Evolutionary conservation across 1,284 basidiomycete genomes (phyloP).

Genomic region (Tylopilus sp.): DNA sequence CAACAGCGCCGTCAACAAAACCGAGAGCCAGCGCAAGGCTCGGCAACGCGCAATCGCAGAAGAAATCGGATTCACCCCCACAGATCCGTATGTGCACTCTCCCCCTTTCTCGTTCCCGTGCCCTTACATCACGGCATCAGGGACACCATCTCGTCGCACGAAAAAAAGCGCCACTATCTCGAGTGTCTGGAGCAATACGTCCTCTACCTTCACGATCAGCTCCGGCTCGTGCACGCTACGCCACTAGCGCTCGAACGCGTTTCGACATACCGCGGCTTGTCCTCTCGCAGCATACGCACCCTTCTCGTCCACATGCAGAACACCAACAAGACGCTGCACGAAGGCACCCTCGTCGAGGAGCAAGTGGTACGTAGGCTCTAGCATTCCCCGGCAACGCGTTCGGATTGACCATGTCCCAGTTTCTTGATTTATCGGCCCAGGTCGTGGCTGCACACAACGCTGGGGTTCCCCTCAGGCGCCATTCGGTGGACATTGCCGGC

Average conservation of each 20-base stretch:
- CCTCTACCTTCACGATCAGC: conserved; percentile 57
- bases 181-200: conserved; percentile 71
- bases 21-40: conserved; percentile 49
- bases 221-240: conserved; percentile 45
- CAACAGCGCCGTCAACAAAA: conserved; percentile 21
- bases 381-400: background rate
- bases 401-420: conserved; percentile 14
- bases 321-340: conserved; percentile 45
- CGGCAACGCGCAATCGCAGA: conserved; percentile 51
- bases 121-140: conserved; percentile 33
- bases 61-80: conserved; percentile 53
- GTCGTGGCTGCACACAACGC: conserved; percentile 28
- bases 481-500: conserved; percentile 27
- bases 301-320: conserved; percentile 66
- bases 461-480: conserved; percentile 29
- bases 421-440: conserved; percentile 30
- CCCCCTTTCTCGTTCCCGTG: background rate
- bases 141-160: conserved; percentile 68
- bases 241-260: conserved; percentile 55
- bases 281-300: conserved; percentile 52
- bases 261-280: conserved; percentile 51
- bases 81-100: conserved; percentile 50
- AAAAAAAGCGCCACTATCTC: conserved; percentile 70
- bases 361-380: conserved; percentile 40
- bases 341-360: conserved; percentile 49